phyloP scores from a whole-genome alignment of 805 yeast genomes.

The Monosporozyma yasuniensis region DNA sequence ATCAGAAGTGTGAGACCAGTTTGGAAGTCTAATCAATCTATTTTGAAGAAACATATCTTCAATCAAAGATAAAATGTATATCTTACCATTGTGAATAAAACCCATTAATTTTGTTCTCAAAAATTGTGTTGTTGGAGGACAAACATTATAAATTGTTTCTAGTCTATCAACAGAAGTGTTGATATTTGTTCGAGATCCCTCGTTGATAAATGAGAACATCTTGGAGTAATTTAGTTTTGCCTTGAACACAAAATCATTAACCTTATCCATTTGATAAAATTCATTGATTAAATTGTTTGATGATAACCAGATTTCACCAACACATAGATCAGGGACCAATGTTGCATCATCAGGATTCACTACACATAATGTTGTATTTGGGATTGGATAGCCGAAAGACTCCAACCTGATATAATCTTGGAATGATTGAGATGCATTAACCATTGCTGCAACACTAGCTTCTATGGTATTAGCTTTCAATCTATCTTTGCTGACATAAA shows the following conservation, averaged over 20 bases:
- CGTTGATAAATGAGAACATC: conserved; percentile 18
- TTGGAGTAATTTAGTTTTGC: conserved; percentile 26
- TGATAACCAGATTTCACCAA: conserved; percentile 98
- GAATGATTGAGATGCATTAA: conserved; percentile 27
- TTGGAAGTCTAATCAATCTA: conserved; percentile 26
- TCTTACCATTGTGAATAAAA: conserved; percentile 76
- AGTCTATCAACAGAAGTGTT: conserved; percentile 18
- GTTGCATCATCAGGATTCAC: conserved; percentile 88
- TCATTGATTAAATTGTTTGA: conserved; percentile 72
- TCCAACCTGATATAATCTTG: conserved; percentile 62
- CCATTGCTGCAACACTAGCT: conserved; percentile 26
- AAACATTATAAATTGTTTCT: conserved; percentile 21
- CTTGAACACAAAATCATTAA: conserved; percentile 30
- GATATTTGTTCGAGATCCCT: neutral
- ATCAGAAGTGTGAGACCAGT: conserved; percentile 31
- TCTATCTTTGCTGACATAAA: conserved; percentile 29
- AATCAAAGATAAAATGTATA: conserved; percentile 78
- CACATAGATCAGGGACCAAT: conserved; percentile 63
- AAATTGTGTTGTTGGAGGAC: conserved; percentile 35
- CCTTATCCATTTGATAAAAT: conserved; percentile 29
- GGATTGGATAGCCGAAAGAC: conserved; percentile 89
- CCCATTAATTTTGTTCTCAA: conserved; percentile 88
- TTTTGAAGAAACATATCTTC: conserved; percentile 83
- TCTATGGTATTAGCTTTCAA: conserved; percentile 28
- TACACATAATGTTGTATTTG: conserved; percentile 87